phyloP scores from a whole-genome alignment of 2,329 filamentous ascomycete species.

The Verticillium albo-atrum region DNA sequence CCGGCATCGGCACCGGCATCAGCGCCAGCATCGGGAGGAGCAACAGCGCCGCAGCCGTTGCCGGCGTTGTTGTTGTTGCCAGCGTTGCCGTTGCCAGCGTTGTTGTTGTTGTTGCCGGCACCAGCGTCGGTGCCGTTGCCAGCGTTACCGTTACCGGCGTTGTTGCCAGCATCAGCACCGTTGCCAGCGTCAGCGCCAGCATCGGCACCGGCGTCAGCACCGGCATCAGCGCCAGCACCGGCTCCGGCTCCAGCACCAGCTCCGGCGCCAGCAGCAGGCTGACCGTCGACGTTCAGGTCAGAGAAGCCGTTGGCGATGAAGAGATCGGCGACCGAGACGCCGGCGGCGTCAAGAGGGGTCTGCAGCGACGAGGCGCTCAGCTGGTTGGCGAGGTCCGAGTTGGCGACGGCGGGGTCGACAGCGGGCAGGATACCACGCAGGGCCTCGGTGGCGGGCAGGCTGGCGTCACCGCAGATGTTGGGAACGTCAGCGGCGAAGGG shows the following conservation, averaged over 20 bases:
- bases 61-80: constrained; percentile 16
- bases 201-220: background rate
- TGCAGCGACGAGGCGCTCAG: constrained; percentile 48
- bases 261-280: constrained; percentile 25
- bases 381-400: constrained; percentile 53
- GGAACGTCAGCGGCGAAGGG: constrained; percentile 56
- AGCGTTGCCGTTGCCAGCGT: constrained; percentile 20
- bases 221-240: background rate
- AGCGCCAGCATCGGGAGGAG: background rate
- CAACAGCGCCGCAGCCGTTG: constrained; percentile 19
- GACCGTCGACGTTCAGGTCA: constrained; percentile 49
- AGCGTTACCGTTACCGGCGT: constrained; percentile 10
- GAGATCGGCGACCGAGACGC: constrained; percentile 63
- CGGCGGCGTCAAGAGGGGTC: constrained; percentile 52
- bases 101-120: constrained; percentile 13
- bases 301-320: constrained; percentile 58
- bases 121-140: constrained; percentile 1
- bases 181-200: background rate
- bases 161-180: constrained; percentile 1
- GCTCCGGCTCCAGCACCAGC: constrained; percentile 10
- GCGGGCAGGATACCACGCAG: constrained; percentile 64
- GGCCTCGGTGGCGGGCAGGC: constrained; percentile 54
- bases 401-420: constrained; percentile 59
- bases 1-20: background rate
- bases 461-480: constrained; percentile 59